Base-by-base conservation (phyloP, 495 filamentous ascomycete species). In the Neurospora sp. region DNA sequence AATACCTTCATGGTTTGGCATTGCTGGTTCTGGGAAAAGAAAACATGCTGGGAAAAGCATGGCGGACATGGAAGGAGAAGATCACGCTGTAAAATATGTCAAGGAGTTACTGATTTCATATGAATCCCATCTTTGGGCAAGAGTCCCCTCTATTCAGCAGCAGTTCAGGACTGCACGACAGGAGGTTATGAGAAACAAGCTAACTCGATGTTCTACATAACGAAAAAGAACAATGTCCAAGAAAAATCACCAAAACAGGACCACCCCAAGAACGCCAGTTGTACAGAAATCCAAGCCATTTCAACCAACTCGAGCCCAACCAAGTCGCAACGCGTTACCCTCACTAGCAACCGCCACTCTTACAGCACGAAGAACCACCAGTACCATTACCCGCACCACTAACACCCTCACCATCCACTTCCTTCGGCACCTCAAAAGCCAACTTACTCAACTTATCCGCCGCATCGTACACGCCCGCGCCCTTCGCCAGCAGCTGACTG, bases 301-400 rank as follows among this genome's bases (percentile, higher is more conserved):
- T 3, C 23, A 16, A 14, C 7, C 2, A 62, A 6, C 11, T 35
- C 14, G 2, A 18, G 54, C 5, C 14, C 54, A 31, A 23, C 5
- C 72, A 72, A 41, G 69, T n/a, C 66, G 18, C 71, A 39, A 5
- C 77, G 1, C 83, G 84, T 89, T 89, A 90, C 54, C 82, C 85
- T 85, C 89, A 90, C 8, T 35, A 88, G 85, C 81, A 90, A 85
- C 90, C 89, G 91, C 4, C 86, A 85, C 27, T 81, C 77, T 69
- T 35, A 27, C 54, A 66, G 70, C 72, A 70, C 2, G 9, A 41
- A 40, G 31, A 42, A 37, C 70, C 8, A 10, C 69, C 20, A 18
- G 20, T 38, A 35, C 14, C 38, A 54, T 54, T 41, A 46, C 31
- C 35, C 35, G 42, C 16, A 7, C 41, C 18, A 31, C 70, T 59